Evolutionary conservation across 768 basidiomycete species (phyloP).

Genomic region (Hirschioporus abietinus): DNA sequence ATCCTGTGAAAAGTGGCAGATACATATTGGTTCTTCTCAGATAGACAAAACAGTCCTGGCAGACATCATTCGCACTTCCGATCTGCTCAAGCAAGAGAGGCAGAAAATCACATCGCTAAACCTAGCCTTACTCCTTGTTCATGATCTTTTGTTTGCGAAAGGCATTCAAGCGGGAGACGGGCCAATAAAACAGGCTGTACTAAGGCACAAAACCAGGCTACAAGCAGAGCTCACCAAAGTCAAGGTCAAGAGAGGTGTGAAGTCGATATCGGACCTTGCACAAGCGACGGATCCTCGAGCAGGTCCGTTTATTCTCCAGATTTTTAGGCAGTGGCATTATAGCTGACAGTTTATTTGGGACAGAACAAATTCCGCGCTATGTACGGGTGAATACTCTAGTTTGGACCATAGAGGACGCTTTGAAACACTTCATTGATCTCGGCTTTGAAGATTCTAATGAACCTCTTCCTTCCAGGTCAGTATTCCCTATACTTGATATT

Average conservation of each 20-base stretch:
- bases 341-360: background rate
- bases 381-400: conserved; percentile 73
- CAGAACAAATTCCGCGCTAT: conserved; percentile 77
- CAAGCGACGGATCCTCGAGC: conserved; percentile 55
- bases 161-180: conserved; percentile 92
- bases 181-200: conserved; percentile 79
- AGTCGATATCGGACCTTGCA: conserved; percentile 59
- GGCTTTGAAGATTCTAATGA: conserved; percentile 48
- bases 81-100: conserved; percentile 69
- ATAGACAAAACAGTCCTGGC: conserved; percentile 74
- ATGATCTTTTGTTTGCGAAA: conserved; percentile 78
- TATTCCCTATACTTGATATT: conserved; percentile 7
- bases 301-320: conserved; percentile 36
- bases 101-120: conserved; percentile 69
- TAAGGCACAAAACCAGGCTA: conserved; percentile 87
- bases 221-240: conserved; percentile 80
- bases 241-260: conserved; percentile 71
- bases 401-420: conserved; percentile 63
- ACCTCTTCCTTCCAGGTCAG: conserved; percentile 51
- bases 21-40: background rate
- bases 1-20: conserved; percentile 3
- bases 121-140: conserved; percentile 81
- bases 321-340: background rate
- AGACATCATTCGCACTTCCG: conserved; percentile 62
- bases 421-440: conserved; percentile 45